Evolutionary conservation across 139 green algal genomes (phyloP), one percentile per base, ranked within the genome.

Genomic region (Coelastrella sp.): DNA sequence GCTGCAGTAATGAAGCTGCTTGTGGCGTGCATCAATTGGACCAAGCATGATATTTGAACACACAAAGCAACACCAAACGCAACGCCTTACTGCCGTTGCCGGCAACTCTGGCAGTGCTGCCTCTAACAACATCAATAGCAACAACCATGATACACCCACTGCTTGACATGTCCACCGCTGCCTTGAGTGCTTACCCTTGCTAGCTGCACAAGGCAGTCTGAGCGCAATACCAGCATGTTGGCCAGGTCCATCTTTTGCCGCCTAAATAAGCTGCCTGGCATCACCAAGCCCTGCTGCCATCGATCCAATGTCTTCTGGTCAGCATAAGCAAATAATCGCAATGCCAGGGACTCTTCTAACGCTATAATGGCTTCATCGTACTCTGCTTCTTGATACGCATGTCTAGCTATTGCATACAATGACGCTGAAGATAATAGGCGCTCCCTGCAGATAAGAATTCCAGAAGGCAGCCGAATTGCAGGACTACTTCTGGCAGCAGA

Each of bases 331-430:
- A 91, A 91, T 22, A 91, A 81, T 68, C 87, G 87, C 87, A 91
- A 70, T 57, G 87, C 87, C 8, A 91, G 60, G 20, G 87, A 91
- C 66, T 91, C 87, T 20, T 91, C 87, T 4, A 91, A 70, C 12
- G 87, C 87, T 35, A 91, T 91, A 59, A 91, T 91, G 9, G 87
- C 87, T 58, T 91, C 87, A 27, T 91, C 87, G 56, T 91, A 87
- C 22, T 91, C 76, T 35, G 78, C 87, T 79, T 81, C 61, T 24
- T 87, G 78, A 25, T 87, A 91, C 4, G 87, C 87, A 61, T 91
- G 87, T 19, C 78, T 78, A 24, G 87, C 87, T 78, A 91, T 91
- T 22, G 66, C 87, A 70, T 87, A 87, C 27, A 91, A 68, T 11
- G 87, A 91, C 27, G 83, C 87, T 10, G 87, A 87, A 0, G 78